Conservation (phyloP, 202 grass and related monocot genomes). For the Schoenoplectus tabernaemontani region DNA sequence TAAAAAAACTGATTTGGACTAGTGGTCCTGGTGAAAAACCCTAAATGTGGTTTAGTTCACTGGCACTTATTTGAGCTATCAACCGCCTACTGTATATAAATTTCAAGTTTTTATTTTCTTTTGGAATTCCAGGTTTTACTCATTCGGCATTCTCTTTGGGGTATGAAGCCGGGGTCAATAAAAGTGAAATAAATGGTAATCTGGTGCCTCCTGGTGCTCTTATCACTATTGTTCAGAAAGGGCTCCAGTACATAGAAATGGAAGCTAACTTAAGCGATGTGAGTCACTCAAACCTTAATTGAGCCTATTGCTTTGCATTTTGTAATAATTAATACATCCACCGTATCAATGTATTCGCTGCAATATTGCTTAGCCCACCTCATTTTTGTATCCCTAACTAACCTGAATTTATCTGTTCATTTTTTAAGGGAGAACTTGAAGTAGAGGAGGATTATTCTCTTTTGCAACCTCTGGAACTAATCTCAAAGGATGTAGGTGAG, state of each 20-base stretch:
- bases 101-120: slow-evolving; percentile 1
- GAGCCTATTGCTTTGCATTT: not conserved
- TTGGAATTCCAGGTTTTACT: slow-evolving; percentile 56
- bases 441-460: slow-evolving; percentile 66
- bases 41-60: not conserved
- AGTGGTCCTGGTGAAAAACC: not conserved
- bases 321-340: not conserved
- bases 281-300: slow-evolving; percentile 22
- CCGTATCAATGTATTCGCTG: not conserved
- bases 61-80: not conserved
- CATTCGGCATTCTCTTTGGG: slow-evolving; percentile 83
- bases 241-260: slow-evolving; percentile 93
- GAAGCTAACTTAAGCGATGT: slow-evolving; percentile 81
- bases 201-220: slow-evolving; percentile 79
- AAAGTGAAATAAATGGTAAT: slow-evolving; percentile 68
- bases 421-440: slow-evolving; percentile 61
- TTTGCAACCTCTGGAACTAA: slow-evolving; percentile 90
- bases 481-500: slow-evolving; percentile 80
- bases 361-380: slow-evolving; percentile 12
- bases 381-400: not conserved
- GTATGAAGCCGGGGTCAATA: slow-evolving; percentile 84
- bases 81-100: too few relatives aligned
- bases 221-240: slow-evolving; percentile 88
- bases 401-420: not conserved
- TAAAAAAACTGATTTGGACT: not conserved